Base-by-base conservation (phyloP, 768 basidiomycete genomes). In the Chlorophyllum brunneum region DNA sequence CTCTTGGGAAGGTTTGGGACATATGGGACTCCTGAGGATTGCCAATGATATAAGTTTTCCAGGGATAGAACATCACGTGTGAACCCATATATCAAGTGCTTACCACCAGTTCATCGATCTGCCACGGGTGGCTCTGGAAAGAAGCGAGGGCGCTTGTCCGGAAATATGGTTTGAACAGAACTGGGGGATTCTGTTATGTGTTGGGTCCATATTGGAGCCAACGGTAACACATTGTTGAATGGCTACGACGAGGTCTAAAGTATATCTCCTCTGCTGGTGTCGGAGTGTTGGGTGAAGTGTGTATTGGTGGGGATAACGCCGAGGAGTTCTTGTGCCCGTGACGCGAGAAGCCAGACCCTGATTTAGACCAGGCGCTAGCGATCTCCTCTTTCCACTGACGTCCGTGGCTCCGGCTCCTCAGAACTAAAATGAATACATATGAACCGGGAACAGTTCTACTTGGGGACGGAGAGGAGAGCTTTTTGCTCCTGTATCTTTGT, bases 41-140 rank as follows among this genome's bases (percentile, higher is more conserved):
- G 13, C 33, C 39, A 16, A 49, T 49, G 48, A 49, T 49, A 49
- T 49, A 49, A 49, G 38, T 49, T 38, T 49, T 49, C 48, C 50
- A 51, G 8, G 31, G 50, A 26, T 51, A 40, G 51, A 29, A 18
- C 39, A 53, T 53, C 51, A 53, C 51, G 51, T 51, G 50, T 34
- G 41, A 27, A 24, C 5, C 26, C 24, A 43, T 26, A n/a, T n/a
- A 27, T 24, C 39, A 22, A n/a, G n/a, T 16, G 27, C 40, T 42
- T 43, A 23, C 15, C 23, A 23, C 24, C 24, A 24, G 23, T 42
- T 43, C 41, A 36, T 5, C 9, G 15, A 36, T 36, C 34, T 36
- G 34, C 39, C 24, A 43, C 10, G 11, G 11, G 41, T 16, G 41
- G 11, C 15, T 13, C 5, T n/a, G 36, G n/a, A 3, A n/a, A 13